Conservation (phyloP, 306 rosid genomes). For the Malus orientalis region DNA sequence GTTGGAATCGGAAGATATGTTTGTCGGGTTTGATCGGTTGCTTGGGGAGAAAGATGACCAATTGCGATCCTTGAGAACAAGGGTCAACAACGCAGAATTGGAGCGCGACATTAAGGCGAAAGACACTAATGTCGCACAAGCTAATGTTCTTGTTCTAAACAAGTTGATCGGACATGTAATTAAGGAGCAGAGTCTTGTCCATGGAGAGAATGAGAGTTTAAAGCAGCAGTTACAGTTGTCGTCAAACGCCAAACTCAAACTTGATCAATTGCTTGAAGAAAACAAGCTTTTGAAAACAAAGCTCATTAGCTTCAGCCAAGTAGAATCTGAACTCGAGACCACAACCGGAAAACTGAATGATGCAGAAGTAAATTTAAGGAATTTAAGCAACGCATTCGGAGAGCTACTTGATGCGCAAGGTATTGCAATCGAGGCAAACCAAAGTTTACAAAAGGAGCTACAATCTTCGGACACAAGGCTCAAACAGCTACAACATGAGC, state of each 20-base stretch:
- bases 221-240: background rate
- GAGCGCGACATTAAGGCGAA: constrained; percentile 49
- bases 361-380: background rate
- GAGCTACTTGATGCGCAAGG: constrained; percentile 7
- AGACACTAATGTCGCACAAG: constrained; percentile 49
- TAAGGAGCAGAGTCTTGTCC: constrained; percentile 34
- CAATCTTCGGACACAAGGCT: constrained; percentile 29
- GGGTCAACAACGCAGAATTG: constrained; percentile 40
- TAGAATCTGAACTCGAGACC: background rate
- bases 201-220: background rate
- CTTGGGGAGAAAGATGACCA: background rate
- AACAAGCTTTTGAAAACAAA: background rate
- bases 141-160: constrained; percentile 50
- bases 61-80: constrained; percentile 17
- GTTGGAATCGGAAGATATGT: background rate
- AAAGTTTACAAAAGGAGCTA: constrained; percentile 51
- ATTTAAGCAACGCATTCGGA: background rate
- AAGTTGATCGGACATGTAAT: constrained; percentile 76
- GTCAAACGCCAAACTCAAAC: background rate
- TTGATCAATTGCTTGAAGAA: background rate
- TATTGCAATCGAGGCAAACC: constrained; percentile 65
- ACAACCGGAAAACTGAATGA: background rate
- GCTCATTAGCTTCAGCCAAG: background rate
- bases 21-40: background rate
- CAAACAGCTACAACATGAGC: background rate